A percentile compares a stretch with the other conserved stretches of the same genome.
Evolutionary conservation across 2,329 filamentous ascomycete species (phyloP).

Genomic region (Xylaria sp.): DNA sequence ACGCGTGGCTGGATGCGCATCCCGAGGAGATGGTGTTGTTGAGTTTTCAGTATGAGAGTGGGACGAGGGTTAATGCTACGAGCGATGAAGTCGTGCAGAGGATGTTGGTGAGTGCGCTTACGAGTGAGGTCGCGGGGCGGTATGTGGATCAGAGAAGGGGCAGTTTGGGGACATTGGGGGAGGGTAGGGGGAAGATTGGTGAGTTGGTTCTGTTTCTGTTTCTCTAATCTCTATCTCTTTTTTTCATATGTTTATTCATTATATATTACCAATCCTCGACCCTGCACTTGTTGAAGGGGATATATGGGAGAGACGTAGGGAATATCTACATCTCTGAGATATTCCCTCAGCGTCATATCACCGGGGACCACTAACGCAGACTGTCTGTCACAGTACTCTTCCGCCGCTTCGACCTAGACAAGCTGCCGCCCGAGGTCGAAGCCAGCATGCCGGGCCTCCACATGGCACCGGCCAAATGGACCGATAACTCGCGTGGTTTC

Average conservation of each 20-base stretch:
- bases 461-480: constrained; percentile 57
- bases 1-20: constrained; percentile 60
- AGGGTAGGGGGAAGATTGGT: constrained; percentile 46
- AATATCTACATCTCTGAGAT: background rate
- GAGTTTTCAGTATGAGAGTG: constrained; percentile 60
- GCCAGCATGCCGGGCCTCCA: constrained; percentile 58
- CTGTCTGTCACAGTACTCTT: constrained; percentile 49
- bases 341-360: no score
- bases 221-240: background rate
- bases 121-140: constrained; percentile 51
- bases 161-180: constrained; percentile 38
- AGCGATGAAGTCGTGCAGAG: constrained; percentile 54
- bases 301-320: background rate
- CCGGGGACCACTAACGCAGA: background rate
- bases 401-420: constrained; percentile 57
- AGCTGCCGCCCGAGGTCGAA: constrained; percentile 45
- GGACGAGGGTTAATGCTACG: constrained; percentile 47
- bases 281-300: no score
- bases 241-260: no score
- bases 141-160: constrained; percentile 52
- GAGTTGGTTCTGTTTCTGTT: background rate
- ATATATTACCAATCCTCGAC: background rate
- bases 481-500: constrained; percentile 56
- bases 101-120: constrained; percentile 54
- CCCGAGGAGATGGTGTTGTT: constrained; percentile 58